Evolutionary conservation across 495 filamentous ascomycete species (phyloP).

Genomic region (Margaritispora aquatica): DNA sequence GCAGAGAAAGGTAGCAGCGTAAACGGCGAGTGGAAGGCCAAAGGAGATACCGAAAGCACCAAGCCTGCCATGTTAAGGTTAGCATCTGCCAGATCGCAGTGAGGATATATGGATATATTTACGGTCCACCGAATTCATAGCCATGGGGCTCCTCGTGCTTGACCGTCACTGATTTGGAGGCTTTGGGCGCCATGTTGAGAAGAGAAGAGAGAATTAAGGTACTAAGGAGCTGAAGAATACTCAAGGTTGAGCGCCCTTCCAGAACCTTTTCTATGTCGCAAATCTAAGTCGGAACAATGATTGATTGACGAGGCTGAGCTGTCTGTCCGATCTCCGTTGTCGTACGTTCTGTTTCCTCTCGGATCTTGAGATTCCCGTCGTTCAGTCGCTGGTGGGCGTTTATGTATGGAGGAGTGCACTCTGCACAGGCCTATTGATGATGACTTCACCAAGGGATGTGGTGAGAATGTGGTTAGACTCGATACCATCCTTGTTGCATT

Average conservation of each 20-base stretch:
- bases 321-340: no score
- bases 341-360: not conserved
- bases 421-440: not conserved
- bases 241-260: not conserved
- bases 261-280: not conserved
- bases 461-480: not conserved
- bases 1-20: slow-evolving; percentile 74
- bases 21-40: slow-evolving; percentile 69
- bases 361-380: slow-evolving; percentile 2
- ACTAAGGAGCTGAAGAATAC: not conserved
- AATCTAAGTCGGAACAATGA: no score
- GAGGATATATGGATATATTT: slow-evolving; percentile 40
- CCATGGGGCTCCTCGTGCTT: slow-evolving; percentile 25
- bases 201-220: not conserved
- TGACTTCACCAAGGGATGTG: not conserved
- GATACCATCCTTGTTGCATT: no score
- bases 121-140: slow-evolving; percentile 89
- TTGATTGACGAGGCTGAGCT: slow-evolving; percentile 5
- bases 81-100: slow-evolving; percentile 14
- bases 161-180: slow-evolving; percentile 5
- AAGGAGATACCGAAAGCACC: slow-evolving; percentile 70
- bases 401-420: no score
- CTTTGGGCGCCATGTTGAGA: slow-evolving; percentile 16
- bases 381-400: not conserved
- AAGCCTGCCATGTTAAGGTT: slow-evolving; percentile 50